These are phyloP conservation scores for Exophiala viscosa DNA, from an alignment of 2,329 filamentous ascomycete genomes.

Conservation along the genomic window DNA sequence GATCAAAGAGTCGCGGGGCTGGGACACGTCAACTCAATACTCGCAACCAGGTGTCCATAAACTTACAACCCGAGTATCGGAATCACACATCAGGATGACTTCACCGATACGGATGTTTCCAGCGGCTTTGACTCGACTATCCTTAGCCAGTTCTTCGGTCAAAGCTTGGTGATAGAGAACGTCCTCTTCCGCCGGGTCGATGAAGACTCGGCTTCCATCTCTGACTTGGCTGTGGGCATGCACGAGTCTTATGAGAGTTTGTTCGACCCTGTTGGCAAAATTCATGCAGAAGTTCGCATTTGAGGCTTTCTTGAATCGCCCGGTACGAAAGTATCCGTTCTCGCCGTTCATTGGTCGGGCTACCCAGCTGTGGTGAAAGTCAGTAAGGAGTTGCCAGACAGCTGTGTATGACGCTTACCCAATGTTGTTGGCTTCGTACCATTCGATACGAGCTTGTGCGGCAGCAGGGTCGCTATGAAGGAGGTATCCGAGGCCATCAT, in stretches of 20 bases:
- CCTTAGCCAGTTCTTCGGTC: conserved; percentile 49
- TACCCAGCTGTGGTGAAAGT: conserved; percentile 34
- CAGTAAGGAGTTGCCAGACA: conserved; percentile 5
- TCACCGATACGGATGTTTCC: conserved; percentile 83
- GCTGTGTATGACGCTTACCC: conserved; percentile 25
- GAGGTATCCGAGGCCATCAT: conserved; percentile 38
- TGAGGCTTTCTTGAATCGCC: conserved; percentile 12
- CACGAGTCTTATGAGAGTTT: conserved; percentile 14
- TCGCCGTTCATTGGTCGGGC: conserved; percentile 45
- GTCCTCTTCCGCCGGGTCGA: conserved; percentile 16
- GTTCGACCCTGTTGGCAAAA: conserved; percentile 14
- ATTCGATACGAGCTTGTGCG: conserved; percentile 43
- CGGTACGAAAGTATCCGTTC: conserved; percentile 27
- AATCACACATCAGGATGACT: conserved; percentile 68
- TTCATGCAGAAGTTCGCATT: conserved; percentile 14
- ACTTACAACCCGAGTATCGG: conserved; percentile 58
- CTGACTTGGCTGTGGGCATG: conserved; percentile 10
- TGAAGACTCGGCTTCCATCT: conserved; percentile 17
- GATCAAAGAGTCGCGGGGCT: conserved; percentile 61
- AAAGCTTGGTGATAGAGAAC: conserved; percentile 29
- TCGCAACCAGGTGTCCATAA: too few species aligned
- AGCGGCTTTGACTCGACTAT: conserved; percentile 60
- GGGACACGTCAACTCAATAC: too few species aligned
- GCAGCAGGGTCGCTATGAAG: conserved; percentile 35
- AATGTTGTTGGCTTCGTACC: conserved; percentile 49